Evolutionary conservation across 108 stramenopile species (phyloP), one percentile per base, ranked within the genome.

Genomic region (Nitzschia putrida): DNA sequence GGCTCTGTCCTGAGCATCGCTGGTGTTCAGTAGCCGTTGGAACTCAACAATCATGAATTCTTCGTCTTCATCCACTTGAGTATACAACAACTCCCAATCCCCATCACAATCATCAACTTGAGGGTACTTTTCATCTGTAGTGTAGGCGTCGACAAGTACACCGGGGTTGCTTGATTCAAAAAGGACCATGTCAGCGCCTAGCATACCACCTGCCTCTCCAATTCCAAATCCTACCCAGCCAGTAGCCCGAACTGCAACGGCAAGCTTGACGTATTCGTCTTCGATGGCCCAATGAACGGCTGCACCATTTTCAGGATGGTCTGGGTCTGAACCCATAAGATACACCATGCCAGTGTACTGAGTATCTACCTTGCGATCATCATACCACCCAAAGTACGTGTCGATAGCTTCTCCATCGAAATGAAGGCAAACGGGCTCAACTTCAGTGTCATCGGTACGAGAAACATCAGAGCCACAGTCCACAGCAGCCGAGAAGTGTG

Each of bases 151-250:
- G n/a, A 65, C 22, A 10, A 85, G 0, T 39, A 12, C 44, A 6
- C 55, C 29, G 11, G 77, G 72, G 12, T 66, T 53, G 11, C 60
- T 57, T 37, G 63, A 57, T 12, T 63, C 58, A 24, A 65, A 71
- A 14, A 72, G 14, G 0, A 71, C 61, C 53, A 82, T 72, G 43
- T 82, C 81, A 8, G 77, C 37, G 2, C 81, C 81, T 43, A 13
- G 16, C 81, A 82, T 82, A 14, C 73, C 65, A 9, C 72, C 78
- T 13, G 60, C 59, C 44, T 74, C 73, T 8, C 69, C 24, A 42
- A 79, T 24, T n/a, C 81, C 81, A 71, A 82, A 78, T 23, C 58
- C 81, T 37, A 78, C 69, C 77, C 77, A 82, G 39, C 81, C 81
- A 22, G 56, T 65, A 14, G 81, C 77, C 14, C 51, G 64, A 18